Evolutionary conservation across 306 rosid genomes (phyloP).

Genomic region (Trifolium fragiferum): DNA sequence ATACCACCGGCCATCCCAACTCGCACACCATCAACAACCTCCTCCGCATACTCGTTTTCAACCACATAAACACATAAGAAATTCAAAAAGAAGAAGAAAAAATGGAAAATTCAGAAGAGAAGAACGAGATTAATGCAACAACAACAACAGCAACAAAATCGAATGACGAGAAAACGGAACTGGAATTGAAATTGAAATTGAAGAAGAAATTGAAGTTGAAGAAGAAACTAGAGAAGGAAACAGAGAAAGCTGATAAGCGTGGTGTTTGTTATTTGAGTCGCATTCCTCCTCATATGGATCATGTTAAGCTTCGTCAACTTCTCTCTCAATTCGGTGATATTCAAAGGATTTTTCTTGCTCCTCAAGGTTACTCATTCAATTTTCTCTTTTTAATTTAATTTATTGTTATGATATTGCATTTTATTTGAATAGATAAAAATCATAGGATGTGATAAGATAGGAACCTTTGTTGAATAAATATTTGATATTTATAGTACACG

Average conservation of each 20-base stretch:
- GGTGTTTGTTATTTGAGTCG: slow-evolving; percentile 88
- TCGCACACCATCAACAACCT: not conserved
- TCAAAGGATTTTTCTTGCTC: slow-evolving; percentile 70
- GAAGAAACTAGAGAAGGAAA: slow-evolving; percentile 55
- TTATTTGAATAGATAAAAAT: not conserved
- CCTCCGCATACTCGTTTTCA: not conserved
- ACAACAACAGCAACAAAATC: not conserved
- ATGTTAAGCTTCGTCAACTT: slow-evolving; percentile 64
- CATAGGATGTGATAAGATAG: not conserved
- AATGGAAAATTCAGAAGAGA: slow-evolving; percentile 21
- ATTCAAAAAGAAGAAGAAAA: not conserved
- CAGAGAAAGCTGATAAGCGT: slow-evolving; percentile 56
- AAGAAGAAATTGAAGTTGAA: slow-evolving; percentile 41
- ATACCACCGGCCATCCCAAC: not conserved
- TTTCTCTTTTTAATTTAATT: not conserved
- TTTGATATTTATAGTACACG: too few relatives aligned
- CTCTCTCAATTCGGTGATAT: slow-evolving; percentile 79
- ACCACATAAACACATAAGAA: not conserved
- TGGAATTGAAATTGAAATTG: slow-evolving; percentile 1
- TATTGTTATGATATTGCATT: not conserved
- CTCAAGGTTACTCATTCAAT: slow-evolving; percentile 47
- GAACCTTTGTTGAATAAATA: not conserved
- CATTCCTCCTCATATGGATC: slow-evolving; percentile 90
- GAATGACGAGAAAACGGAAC: slow-evolving; percentile 5
- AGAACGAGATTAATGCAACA: slow-evolving; percentile 4